These are phyloP conservation scores for Psilocybe cyanescens DNA, from an alignment of 768 basidiomycete species.

Conservation along the genomic window DNA sequence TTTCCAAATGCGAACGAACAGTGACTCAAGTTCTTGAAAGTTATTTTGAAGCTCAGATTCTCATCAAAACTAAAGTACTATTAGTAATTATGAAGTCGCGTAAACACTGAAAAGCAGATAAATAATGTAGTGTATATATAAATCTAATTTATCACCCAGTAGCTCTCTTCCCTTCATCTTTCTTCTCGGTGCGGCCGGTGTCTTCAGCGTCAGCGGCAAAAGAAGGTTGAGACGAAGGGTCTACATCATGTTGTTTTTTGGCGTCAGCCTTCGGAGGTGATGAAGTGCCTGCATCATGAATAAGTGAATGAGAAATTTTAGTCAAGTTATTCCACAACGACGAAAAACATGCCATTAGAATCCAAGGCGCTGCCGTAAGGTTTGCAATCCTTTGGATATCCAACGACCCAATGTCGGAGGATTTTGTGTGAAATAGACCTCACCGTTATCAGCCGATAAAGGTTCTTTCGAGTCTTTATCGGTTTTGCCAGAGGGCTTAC, in stretches of 20 bases:
- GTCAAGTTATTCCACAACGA: slow-evolving; percentile 29
- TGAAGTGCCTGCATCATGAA: slow-evolving; percentile 3
- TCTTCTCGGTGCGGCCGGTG: slow-evolving; percentile 40
- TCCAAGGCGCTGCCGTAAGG: slow-evolving; percentile 70
- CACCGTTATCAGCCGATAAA: slow-evolving; percentile 66
- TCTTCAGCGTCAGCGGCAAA: slow-evolving; percentile 18
- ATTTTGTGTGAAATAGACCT: slow-evolving; percentile 66
- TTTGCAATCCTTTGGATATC: slow-evolving; percentile 72
- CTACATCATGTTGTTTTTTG: slow-evolving; percentile 22
- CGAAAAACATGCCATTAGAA: slow-evolving; percentile 62
- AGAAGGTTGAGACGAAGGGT: slow-evolving; percentile 7
- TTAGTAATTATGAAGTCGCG: slow-evolving; percentile 14
- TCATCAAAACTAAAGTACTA: not conserved
- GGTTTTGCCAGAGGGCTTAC: slow-evolving; percentile 28
- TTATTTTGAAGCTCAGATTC: slow-evolving; percentile 5
- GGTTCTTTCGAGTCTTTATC: slow-evolving; percentile 23
- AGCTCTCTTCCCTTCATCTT: slow-evolving; percentile 53
- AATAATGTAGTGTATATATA: slow-evolving; percentile 6
- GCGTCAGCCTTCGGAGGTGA: not conserved
- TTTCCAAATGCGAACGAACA: not conserved
- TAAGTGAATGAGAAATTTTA: slow-evolving; percentile 13
- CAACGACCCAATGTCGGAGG: slow-evolving; percentile 63
- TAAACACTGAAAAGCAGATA: not conserved
- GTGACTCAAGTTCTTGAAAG: not conserved
- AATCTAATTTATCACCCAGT: slow-evolving; percentile 38